Evolutionary conservation across 257 asterid genomes (phyloP).

Genomic region (Nicotiana noctiflora): DNA sequence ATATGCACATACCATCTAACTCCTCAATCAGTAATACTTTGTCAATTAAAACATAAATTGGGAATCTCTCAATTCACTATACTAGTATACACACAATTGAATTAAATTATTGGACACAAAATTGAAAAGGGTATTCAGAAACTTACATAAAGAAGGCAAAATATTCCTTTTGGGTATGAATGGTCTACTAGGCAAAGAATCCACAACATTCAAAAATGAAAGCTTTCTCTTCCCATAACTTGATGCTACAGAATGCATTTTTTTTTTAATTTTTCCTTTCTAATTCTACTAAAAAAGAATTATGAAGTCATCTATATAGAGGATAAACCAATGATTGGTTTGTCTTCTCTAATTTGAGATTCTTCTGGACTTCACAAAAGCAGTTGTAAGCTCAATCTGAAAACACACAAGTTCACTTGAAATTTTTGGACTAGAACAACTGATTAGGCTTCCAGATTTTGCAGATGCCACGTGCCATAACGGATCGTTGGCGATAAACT

Average conservation of each 20-base stretch:
- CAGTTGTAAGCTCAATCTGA: neutral
- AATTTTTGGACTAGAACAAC: neutral
- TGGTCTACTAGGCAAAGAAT: slow-evolving; percentile 25
- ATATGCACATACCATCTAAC: neutral
- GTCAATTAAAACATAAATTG: neutral
- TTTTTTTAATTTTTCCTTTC: neutral
- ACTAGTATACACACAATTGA: neutral
- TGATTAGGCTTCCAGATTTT: slow-evolving; percentile 7
- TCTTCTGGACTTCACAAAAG: neutral
- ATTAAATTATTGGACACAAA: neutral
- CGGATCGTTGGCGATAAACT: neutral
- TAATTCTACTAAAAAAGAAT: neutral
- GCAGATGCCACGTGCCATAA: neutral
- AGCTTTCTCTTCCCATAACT: slow-evolving; percentile 18
- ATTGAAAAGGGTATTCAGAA: neutral
- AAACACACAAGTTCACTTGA: neutral
- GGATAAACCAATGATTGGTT: neutral
- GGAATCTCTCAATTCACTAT: neutral
- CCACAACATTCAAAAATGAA: slow-evolving; percentile 17
- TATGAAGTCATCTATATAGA: neutral
- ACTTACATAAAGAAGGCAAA: slow-evolving; percentile 37
- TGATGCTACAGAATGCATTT: slow-evolving; percentile 42
- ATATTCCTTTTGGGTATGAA: slow-evolving; percentile 21
- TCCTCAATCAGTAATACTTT: neutral
- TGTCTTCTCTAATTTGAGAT: neutral